phyloP scores from a whole-genome alignment of 179 eudicot genomes.

The Sideroxylon spinosum region DNA sequence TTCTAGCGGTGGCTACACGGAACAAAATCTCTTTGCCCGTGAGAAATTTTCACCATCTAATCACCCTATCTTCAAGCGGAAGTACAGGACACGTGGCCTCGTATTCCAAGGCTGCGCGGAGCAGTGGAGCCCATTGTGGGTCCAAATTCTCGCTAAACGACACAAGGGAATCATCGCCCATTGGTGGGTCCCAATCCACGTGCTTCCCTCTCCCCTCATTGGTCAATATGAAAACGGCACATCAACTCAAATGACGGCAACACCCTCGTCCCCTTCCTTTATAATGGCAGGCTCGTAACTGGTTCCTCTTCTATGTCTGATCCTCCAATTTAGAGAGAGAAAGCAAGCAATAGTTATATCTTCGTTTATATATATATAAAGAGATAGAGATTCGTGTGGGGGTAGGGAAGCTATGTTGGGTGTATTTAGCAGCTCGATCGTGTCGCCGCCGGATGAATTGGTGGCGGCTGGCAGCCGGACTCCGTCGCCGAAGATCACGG shows the following conservation, averaged over 20 bases:
- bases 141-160: not conserved
- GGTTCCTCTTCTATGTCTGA: slow-evolving; percentile 12
- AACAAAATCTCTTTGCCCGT: too few relatives aligned
- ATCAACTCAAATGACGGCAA: slow-evolving; percentile 19
- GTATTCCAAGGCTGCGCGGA: too few relatives aligned
- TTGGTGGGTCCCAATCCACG: not conserved
- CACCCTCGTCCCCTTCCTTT: slow-evolving; percentile 22
- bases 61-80: too few relatives aligned
- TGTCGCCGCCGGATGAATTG: slow-evolving; percentile 86
- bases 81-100: too few relatives aligned
- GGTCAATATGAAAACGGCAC: not conserved
- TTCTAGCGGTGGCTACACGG: too few relatives aligned
- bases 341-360: not conserved
- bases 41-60: too few relatives aligned
- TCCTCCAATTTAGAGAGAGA: not conserved
- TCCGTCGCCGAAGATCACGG: slow-evolving; percentile 86
- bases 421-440: slow-evolving; percentile 79
- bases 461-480: slow-evolving; percentile 90
- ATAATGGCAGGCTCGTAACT: not conserved
- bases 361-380: not conserved
- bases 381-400: not conserved
- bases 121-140: too few relatives aligned
- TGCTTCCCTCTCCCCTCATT: not conserved
- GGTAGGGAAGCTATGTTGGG: slow-evolving; percentile 57
- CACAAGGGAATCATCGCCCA: slow-evolving; percentile 22